Percentiles rank a stretch among this genome's conserved stretches.
phyloP scores from a whole-genome alignment of 257 asterid species.

The Gardenia jasminoides region DNA sequence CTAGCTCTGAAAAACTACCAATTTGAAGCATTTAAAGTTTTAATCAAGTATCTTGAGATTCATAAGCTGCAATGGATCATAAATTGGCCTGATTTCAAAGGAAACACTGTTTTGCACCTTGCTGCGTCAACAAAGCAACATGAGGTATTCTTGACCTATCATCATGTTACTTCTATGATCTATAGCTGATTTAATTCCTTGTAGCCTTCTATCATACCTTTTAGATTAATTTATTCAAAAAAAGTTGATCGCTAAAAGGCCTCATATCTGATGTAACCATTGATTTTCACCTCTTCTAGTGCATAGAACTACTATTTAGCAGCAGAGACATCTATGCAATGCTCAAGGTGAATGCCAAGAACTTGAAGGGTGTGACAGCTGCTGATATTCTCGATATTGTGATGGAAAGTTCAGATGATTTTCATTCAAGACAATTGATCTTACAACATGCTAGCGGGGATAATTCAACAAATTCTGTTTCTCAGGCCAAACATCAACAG shows the following conservation, averaged over 20 bases:
- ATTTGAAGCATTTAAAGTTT: conserved; percentile 23
- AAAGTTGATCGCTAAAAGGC: too few relatives aligned
- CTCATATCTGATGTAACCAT: too few relatives aligned
- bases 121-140: conserved; percentile 34
- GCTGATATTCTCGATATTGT: conserved; percentile 41
- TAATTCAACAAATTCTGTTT: background rate
- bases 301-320: conserved; percentile 4
- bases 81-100: conserved; percentile 35
- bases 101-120: conserved; percentile 53
- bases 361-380: conserved; percentile 27
- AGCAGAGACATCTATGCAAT: conserved; percentile 2
- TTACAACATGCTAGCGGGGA: conserved; percentile 31
- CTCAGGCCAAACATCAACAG: conserved; percentile 10
- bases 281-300: too few relatives aligned
- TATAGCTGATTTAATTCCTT: background rate
- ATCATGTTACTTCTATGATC: too few relatives aligned
- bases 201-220: too few relatives aligned
- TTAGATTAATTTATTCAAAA: background rate
- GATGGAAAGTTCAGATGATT: conserved; percentile 11
- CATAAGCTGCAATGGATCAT: conserved; percentile 4
- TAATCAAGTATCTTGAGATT: conserved; percentile 23
- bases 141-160: conserved; percentile 3
- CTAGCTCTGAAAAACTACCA: conserved; percentile 33
- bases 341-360: conserved; percentile 25
- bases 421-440: conserved; percentile 27